These are phyloP conservation scores for Sporothrix mexicana DNA, from an alignment of 2,329 filamentous ascomycete genomes.

Conservation along the genomic window DNA sequence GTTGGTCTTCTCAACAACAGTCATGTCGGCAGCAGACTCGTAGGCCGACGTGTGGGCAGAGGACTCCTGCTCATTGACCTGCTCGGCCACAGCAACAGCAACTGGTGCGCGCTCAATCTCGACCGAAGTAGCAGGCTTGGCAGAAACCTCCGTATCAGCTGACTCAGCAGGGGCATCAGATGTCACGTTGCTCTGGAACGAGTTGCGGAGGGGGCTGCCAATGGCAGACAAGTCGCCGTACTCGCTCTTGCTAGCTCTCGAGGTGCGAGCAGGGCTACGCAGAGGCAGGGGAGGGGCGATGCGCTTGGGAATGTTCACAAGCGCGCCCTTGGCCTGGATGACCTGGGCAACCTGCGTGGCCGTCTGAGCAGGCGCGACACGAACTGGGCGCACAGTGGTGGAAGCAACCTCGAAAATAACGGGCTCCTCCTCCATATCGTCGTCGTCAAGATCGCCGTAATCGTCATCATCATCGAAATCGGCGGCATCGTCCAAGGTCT, in stretches of 20 bases:
- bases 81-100: neutral
- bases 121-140: neutral
- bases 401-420: slow-evolving; percentile 71
- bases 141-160: neutral
- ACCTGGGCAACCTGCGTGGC: slow-evolving; percentile 71
- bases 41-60: slow-evolving; percentile 24
- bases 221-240: slow-evolving; percentile 64
- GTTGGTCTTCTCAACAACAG: slow-evolving; percentile 24
- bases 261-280: slow-evolving; percentile 72
- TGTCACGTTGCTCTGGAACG: slow-evolving; percentile 47
- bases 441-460: slow-evolving; percentile 50
- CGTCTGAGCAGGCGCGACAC: slow-evolving; percentile 66
- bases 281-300: slow-evolving; percentile 77
- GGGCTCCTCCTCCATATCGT: slow-evolving; percentile 65
- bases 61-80: slow-evolving; percentile 15
- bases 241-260: slow-evolving; percentile 59
- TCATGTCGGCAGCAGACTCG: slow-evolving; percentile 30
- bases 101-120: neutral
- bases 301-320: slow-evolving; percentile 86
- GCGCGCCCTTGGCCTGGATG: slow-evolving; percentile 73
- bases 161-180: neutral
- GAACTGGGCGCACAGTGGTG: slow-evolving; percentile 61
- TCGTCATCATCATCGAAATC: slow-evolving; percentile 45
- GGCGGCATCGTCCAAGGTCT: slow-evolving; percentile 46
- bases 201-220: slow-evolving; percentile 58